Percentiles rank a stretch among this genome's conserved stretches.
Evolutionary conservation across 495 filamentous ascomycete species (phyloP).

Genomic region (Penicillium roqueforti): DNA sequence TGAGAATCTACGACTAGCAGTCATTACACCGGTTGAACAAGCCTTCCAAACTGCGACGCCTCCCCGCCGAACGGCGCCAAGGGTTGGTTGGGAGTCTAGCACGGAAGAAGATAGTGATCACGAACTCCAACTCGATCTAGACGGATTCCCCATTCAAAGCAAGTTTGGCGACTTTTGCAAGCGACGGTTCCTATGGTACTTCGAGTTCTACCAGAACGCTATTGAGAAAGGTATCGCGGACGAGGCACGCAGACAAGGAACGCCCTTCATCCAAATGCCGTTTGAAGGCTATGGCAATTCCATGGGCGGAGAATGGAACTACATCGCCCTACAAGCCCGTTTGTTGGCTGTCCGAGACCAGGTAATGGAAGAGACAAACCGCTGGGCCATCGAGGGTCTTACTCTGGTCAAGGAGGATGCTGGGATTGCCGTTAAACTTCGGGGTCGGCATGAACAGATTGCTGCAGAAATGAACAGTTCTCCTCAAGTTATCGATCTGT

Average conservation of each 20-base stretch:
- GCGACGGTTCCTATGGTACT: conserved; percentile 93
- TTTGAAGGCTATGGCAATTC: conserved; percentile 76
- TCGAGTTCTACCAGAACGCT: conserved; percentile 72
- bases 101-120: conserved; percentile 48
- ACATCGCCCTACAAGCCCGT: conserved; percentile 65
- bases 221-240: conserved; percentile 57
- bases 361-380: conserved; percentile 66
- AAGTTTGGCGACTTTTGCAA: conserved; percentile 90
- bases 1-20: conserved; percentile 80
- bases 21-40: conserved; percentile 80
- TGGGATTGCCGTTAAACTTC: conserved; percentile 73
- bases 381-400: conserved; percentile 68
- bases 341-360: conserved; percentile 59
- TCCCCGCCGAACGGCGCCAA: background rate
- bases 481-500: conserved; percentile 65
- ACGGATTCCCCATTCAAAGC: conserved; percentile 41
- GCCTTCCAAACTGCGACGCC: conserved; percentile 56
- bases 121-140: conserved; percentile 43
- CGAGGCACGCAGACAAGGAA: conserved; percentile 47
- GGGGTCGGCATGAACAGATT: conserved; percentile 81
- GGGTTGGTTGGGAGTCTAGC: background rate
- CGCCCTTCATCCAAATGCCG: conserved; percentile 69
- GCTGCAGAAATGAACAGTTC: conserved; percentile 66
- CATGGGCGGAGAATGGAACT: conserved; percentile 88
- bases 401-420: conserved; percentile 59